A percentile compares a stretch with the other conserved stretches of the same genome.
phyloP scores from a whole-genome alignment of 805 yeast genomes.

The Wickerhamomyces chaumierensis region DNA sequence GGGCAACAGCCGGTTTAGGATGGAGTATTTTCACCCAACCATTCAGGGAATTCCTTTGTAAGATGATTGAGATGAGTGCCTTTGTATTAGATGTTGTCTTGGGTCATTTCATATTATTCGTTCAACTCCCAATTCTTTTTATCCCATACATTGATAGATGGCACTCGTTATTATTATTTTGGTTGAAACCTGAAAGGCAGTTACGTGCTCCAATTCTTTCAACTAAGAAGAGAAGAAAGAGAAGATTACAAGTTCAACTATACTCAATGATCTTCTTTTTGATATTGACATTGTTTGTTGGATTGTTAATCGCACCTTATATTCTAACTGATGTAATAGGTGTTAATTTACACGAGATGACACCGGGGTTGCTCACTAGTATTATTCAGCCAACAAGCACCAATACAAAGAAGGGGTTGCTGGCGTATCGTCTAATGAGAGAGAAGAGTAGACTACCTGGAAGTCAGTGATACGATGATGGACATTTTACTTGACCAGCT shows the following conservation, averaged over 20 bases:
- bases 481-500: too few relatives aligned
- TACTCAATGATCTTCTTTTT: slow-evolving; percentile 27
- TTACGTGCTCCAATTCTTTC: slow-evolving; percentile 35
- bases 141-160: slow-evolving; percentile 47
- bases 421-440: slow-evolving; percentile 8
- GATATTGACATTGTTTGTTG: slow-evolving; percentile 19
- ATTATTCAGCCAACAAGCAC: slow-evolving; percentile 34
- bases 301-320: slow-evolving; percentile 29
- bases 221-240: slow-evolving; percentile 29
- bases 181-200: slow-evolving; percentile 45
- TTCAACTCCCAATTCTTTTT: slow-evolving; percentile 41
- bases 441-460: slow-evolving; percentile 1
- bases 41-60: slow-evolving; percentile 43
- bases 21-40: slow-evolving; percentile 46
- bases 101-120: slow-evolving; percentile 39
- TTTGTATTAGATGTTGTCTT: slow-evolving; percentile 43
- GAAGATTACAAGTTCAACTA: slow-evolving; percentile 23
- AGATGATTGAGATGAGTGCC: slow-evolving; percentile 42
- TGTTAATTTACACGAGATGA: slow-evolving; percentile 27
- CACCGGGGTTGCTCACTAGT: slow-evolving; percentile 25
- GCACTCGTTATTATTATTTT: slow-evolving; percentile 49
- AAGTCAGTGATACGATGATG: background rate
- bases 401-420: slow-evolving; percentile 12
- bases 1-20: slow-evolving; percentile 47
- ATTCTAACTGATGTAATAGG: slow-evolving; percentile 23